Evolutionary conservation across 2,329 filamentous ascomycete genomes (phyloP).

Genomic region (Ophiosphaerella narmari): DNA sequence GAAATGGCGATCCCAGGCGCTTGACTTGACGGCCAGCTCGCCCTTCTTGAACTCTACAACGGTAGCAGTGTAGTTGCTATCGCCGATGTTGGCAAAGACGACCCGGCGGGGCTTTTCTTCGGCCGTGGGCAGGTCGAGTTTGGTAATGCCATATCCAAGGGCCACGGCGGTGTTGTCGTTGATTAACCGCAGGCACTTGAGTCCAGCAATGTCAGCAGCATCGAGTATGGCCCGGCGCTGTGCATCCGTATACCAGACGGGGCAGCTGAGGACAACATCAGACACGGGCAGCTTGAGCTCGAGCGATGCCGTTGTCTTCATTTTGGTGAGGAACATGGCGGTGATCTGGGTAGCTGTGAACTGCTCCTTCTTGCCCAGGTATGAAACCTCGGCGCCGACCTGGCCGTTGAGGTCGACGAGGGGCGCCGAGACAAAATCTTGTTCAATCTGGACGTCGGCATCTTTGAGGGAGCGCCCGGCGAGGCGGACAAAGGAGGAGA

Average conservation of each 20-base stretch:
- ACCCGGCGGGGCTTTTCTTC: slow-evolving; percentile 94
- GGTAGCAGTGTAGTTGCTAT: slow-evolving; percentile 93
- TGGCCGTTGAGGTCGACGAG: slow-evolving; percentile 91
- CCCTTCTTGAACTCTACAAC: slow-evolving; percentile 98
- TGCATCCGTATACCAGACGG: slow-evolving; percentile 94
- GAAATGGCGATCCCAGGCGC: slow-evolving; percentile 92
- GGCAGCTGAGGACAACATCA: slow-evolving; percentile 92
- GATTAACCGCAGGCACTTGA: slow-evolving; percentile 91
- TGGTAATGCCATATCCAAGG: slow-evolving; percentile 96
- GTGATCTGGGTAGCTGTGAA: slow-evolving; percentile 94
- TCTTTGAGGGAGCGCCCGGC: slow-evolving; percentile 85
- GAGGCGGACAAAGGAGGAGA: slow-evolving; percentile 89
- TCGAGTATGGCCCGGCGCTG: slow-evolving; percentile 90
- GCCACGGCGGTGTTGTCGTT: slow-evolving; percentile 98
- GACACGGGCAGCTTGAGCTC: slow-evolving; percentile 91
- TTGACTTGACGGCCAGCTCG: slow-evolving; percentile 90
- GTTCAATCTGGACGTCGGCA: slow-evolving; percentile 90
- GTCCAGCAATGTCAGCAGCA: slow-evolving; percentile 87
- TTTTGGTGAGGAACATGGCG: slow-evolving; percentile 94
- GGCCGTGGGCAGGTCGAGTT: slow-evolving; percentile 83
- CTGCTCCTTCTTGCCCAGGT: slow-evolving; percentile 91
- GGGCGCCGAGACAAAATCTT: slow-evolving; percentile 83
- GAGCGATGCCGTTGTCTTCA: slow-evolving; percentile 82
- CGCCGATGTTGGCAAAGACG: slow-evolving; percentile 90
- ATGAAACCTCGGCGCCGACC: slow-evolving; percentile 91